Evolutionary conservation across 768 basidiomycete species (phyloP), one percentile per base, ranked within the genome.

Genomic region (Hygrocybe coccinea): DNA sequence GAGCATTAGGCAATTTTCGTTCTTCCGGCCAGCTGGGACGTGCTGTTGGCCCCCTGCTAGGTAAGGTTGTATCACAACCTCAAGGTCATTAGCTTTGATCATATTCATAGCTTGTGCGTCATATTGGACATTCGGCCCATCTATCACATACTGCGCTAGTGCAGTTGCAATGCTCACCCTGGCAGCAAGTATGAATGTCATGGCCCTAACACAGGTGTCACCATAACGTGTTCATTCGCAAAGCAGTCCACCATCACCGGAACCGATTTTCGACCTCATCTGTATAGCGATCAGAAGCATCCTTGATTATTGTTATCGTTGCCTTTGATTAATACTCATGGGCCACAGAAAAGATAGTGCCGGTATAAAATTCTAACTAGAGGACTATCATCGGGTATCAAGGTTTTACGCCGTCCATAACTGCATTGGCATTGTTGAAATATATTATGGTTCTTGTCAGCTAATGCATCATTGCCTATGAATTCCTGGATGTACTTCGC

Each of bases 21-120:
- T 60, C 59, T n/a, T 83, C 88, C n/a, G 95, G 95, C 17, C 95
- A 97, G 67, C 79, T 98, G 38, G 95, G 95, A 3, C 82, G 95
- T 55, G 95, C 95, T 3, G 75, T 97, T 36, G 95, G 95, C 0
- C 95, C 95, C 4, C 68, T 98, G 4, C 74, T 95, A n/a, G 92
- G 92, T 84, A 70, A n/a, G 49, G 84, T 60, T 64, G 35, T 54
- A 46, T 64, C 33, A 35, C 19, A 17, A 36, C 4, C 33, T 56
- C 33, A 58, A 12, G 39, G 19, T 14, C 8, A 38, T 48, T 46
- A 41, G 50, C 39, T 46, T 55, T 56, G 66, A 54, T 61, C 34
- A 44, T 17, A 55, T 43, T 17, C 43, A 37, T 59, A 93, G 91
- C 91, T 5, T 93, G 91, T 67, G 90, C 82, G 25, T 85, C 83